Evolutionary conservation across 2,329 filamentous ascomycete genomes (phyloP), one percentile per base, ranked within the genome.

Genomic region (Botrytis medusae): DNA sequence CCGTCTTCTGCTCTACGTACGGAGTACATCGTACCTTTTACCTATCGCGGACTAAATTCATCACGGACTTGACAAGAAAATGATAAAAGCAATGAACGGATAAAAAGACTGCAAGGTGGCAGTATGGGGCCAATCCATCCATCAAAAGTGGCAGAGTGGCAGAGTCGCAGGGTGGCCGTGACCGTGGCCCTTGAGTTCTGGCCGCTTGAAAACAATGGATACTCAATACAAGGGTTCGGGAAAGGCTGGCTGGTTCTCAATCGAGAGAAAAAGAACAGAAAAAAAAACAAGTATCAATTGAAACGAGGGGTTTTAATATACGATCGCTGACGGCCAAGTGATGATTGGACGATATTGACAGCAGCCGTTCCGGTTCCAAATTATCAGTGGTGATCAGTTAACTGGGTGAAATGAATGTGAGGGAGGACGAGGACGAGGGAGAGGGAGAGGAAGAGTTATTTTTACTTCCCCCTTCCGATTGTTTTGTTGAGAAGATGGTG

Each of bases 61-160:
- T 34, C 32, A 20, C 37, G 40, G 18, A 34, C 54, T 72, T 25
- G 9, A 54, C 54, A 4, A 37, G 29, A 59, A 44, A 18, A 44
- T 48, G n/a, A 65, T 22, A 32, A 46, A 46, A n/a, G n/a, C 14
- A 29, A 59, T 57, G 37, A 40, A 29, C 25, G 37, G 22, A 14
- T n/a, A n/a, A 59, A 20, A n/a, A 40, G 46, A 40, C 37, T 48
- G 60, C 42, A 34, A 46, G 60, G 69, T 71, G 69, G 60, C 69
- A 71, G 69, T 64, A 71, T 71, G 59, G 61, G 69, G 69, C 46
- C 69, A 72, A 34, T 44, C 59, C 46, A 65, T 71, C 69, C 59
- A 71, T 72, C 34, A 60, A 65, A 44, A 65, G 69, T 65, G 60
- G 60, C 37, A 72, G 60, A 65, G 69, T 65, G 60, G 60, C 37